phyloP scores from a whole-genome alignment of 148 eudicot genomes.

The Amaranthus hypochondriacus region DNA sequence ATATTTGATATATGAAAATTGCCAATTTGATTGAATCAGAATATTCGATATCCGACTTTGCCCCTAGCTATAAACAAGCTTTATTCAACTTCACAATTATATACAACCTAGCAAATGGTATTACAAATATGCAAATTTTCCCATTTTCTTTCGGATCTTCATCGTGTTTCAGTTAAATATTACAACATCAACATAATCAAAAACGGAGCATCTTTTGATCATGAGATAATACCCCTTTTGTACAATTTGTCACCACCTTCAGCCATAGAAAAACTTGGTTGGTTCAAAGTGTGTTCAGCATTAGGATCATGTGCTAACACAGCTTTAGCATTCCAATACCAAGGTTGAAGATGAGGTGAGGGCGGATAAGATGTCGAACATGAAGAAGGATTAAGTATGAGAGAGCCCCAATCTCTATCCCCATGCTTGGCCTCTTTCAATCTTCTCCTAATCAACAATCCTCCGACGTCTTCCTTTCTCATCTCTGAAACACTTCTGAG shows the following conservation, averaged over 20 bases:
- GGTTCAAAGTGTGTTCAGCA: constrained; percentile 36
- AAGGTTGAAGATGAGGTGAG: constrained; percentile 60
- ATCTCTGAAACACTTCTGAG: constrained; percentile 68
- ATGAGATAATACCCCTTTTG: constrained; percentile 43
- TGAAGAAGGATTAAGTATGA: constrained; percentile 47
- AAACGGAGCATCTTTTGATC: background rate
- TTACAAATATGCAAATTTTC: background rate
- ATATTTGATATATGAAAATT: background rate
- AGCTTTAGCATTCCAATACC: constrained; percentile 69
- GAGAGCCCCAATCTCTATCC: constrained; percentile 79
- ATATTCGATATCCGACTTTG: too few relatives aligned
- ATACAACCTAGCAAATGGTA: background rate
- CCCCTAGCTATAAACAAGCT: too few relatives aligned
- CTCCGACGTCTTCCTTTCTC: constrained; percentile 67
- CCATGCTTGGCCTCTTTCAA: constrained; percentile 60
- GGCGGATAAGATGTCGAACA: constrained; percentile 20
- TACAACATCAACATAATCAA: background rate
- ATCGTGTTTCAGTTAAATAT: too few relatives aligned
- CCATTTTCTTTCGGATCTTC: background rate
- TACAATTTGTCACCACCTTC: constrained; percentile 89
- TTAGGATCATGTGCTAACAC: constrained; percentile 42
- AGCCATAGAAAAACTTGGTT: constrained; percentile 43
- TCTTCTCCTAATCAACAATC: constrained; percentile 61
- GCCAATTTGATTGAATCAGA: too few relatives aligned
- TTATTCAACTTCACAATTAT: background rate